These are phyloP conservation scores for Botrytis paeoniae DNA, from an alignment of 2,329 filamentous ascomycete species.

Conservation along the genomic window DNA sequence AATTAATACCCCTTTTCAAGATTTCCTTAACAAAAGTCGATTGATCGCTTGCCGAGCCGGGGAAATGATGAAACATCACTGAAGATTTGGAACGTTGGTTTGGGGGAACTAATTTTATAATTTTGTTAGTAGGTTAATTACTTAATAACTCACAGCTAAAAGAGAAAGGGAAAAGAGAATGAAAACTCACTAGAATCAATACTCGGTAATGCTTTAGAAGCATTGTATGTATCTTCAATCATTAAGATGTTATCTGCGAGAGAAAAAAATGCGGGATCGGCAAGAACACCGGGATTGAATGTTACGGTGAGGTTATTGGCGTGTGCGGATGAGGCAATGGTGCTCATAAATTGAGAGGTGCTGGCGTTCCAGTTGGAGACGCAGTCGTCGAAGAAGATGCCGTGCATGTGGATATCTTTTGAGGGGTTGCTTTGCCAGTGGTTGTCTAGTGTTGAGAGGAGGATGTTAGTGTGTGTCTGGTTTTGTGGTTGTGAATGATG, in stretches of 20 bases:
- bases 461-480: background rate
- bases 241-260: background rate
- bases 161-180: too few species aligned
- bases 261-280: background rate
- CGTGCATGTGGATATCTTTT: background rate
- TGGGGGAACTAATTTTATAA: background rate
- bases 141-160: background rate
- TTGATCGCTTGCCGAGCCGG: background rate
- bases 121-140: too few species aligned
- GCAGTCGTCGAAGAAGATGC: constrained; percentile 12
- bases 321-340: background rate
- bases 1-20: background rate
- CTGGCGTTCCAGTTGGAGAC: background rate
- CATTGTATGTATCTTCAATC: background rate
- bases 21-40: background rate
- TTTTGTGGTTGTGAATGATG: background rate
- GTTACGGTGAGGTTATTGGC: background rate
- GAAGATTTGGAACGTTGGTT: background rate
- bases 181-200: background rate
- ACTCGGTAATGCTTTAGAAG: background rate
- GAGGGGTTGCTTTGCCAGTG: background rate
- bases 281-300: background rate
- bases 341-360: background rate
- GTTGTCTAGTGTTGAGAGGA: background rate
- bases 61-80: background rate